Base-by-base conservation (phyloP, 805 yeast species). In the Spathaspora boniae region DNA sequence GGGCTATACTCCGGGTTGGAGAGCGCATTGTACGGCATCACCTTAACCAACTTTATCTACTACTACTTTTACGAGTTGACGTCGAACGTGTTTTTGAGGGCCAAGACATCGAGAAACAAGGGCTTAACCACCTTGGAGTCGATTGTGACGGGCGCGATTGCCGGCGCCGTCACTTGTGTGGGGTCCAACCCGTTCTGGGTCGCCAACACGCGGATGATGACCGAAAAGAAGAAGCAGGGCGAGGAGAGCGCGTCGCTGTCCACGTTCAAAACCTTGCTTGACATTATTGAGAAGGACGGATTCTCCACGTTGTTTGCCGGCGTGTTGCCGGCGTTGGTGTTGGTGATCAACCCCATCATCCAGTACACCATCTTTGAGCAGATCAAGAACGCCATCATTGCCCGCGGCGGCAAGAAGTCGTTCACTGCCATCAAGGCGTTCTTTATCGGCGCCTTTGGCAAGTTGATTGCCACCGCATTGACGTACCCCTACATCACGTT, bases 351-450 rank as follows among this genome's bases (percentile, higher is more conserved):
- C 58, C 97, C 98, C 26, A 82, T 89, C 41, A 80, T 89, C 45
- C 96, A 89, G 60, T 89, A 88, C 66, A 86, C 96, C 33, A 76
- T 87, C 30, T 89, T 83, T 58, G 98, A 89, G 62, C 95, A 88
- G 60, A 58, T 86, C 50, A 81, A 82, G 53, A 86, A 84, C 47
- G 47, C 71, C 14, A 69, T 88, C 12, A 68, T 78, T 36, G 76
- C 72, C 38, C 67, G 62, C 26, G 72, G 77, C 28, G 76, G 80
- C 34, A 55, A 62, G 35, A 51, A 41, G 21, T 61, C 66, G n/a
- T 62, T 83, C 41, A 74, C 83, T 5, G 78, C 96, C 3, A 46
- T 72, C 21, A 87, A 87, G 60, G 95, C 95, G 4, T 85, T 89
- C 51, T 60, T 84, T 44, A 68, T 88, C 40, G 98, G 98, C 17